Evolutionary conservation across 371 early-diverging fungal species (phyloP), one percentile per base, ranked within the genome.

Genomic region (Mucor racemosus): DNA sequence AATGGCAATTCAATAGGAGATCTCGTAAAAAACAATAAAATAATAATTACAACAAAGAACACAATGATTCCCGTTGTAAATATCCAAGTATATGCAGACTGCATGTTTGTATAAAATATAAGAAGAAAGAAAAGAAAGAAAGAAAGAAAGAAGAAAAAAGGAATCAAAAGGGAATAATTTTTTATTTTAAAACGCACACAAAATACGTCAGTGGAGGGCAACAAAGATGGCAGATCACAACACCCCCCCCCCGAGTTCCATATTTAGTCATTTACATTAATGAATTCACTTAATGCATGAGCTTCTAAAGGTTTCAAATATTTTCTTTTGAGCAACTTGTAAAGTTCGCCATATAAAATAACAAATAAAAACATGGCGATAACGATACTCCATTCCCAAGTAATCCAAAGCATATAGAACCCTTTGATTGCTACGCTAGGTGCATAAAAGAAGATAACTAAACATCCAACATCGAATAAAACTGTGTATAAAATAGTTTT

Each of bases 321-420:
- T 5, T 48, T 58, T 14, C 79, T 72, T 58, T 79, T 79, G 31
- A 58, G 8, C 36, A 58, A 31, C 64, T 85, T 85, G 71, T 79
- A 87, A 1, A 79, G 13, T 71, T 92, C 92, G 31, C 87, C 85
- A 50, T 82, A 66, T 3, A 74, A 65, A 14, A 88, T 72, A 60
- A 84, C 86, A n/a, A 86, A 63, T 5, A 88, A 61, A 58, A 81
- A 53, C 4, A 86, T 68, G n/a, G 76, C 82, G 13, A 81, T 41
- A 44, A 81, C 85, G 8, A 89, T 57, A 14, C 88, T 90, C 92
- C 93, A 92, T 76, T 92, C 92, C 86, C 89, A 91, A 46, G 84
- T 80, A 39, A 92, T 85, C 35, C 76, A 68, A 33, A 74, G 50
- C 71, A 90, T 87, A 75, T 84, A 86, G 69, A 92, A 91, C 17